phyloP scores from a whole-genome alignment of 352 stramenopile species.

The Globisporangium paddicum region DNA sequence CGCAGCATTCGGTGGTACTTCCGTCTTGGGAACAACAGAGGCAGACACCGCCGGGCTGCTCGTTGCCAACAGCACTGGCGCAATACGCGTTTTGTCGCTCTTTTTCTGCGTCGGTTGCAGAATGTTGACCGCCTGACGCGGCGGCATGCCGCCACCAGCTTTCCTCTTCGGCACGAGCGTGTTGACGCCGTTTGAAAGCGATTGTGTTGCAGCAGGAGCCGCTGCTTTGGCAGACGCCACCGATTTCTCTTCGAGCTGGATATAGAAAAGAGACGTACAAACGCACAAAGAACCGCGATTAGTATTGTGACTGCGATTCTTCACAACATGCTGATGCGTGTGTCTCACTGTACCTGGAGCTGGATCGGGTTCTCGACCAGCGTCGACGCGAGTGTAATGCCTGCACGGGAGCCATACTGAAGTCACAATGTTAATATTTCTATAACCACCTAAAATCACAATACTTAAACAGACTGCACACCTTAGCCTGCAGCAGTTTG shows the following conservation, averaged over 20 bases:
- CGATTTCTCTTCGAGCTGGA: slow-evolving; percentile 64
- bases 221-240: slow-evolving; percentile 8
- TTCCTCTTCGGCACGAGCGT: slow-evolving; percentile 72
- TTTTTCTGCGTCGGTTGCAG: slow-evolving; percentile 34
- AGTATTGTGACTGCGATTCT: background rate
- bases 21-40: background rate
- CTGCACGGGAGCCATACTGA: slow-evolving; percentile 77
- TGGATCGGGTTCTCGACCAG: slow-evolving; percentile 80
- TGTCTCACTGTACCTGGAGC: slow-evolving; percentile 37
- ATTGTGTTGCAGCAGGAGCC: background rate
- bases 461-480: slow-evolving; percentile 9
- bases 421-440: background rate
- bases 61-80: slow-evolving; percentile 37
- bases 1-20: slow-evolving; percentile 29
- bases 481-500: slow-evolving; percentile 77
- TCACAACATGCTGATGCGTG: background rate
- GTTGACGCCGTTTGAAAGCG: slow-evolving; percentile 20
- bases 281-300: background rate
- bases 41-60: slow-evolving; percentile 11
- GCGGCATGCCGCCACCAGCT: slow-evolving; percentile 14
- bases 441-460: background rate
- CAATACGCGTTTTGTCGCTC: slow-evolving; percentile 64
- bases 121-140: slow-evolving; percentile 28
- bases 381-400: slow-evolving; percentile 74
- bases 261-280: background rate